Base-by-base conservation (phyloP, 2,329 filamentous ascomycete species). In the Cucurbitaria berberidis region DNA sequence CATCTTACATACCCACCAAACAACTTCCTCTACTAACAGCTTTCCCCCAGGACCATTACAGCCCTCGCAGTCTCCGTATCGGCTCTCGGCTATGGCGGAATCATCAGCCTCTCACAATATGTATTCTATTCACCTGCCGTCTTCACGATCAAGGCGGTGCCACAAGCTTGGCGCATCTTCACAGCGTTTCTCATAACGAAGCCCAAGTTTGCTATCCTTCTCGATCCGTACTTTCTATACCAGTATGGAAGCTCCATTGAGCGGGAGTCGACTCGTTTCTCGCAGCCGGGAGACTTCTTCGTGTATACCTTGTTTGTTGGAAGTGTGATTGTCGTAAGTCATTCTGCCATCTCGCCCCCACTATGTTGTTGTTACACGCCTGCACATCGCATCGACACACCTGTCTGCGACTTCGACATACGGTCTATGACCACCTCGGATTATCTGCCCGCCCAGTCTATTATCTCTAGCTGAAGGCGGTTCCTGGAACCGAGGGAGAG, bases 141-240 rank as follows among this genome's bases (percentile, higher is more conserved):
- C 51, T 82, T 88, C 68, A 81, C 81, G 51, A 76, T 84, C 16
- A 68, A 63, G 58, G 62, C 63, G 42, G 78, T 84, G 16, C 85
- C 85, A 22, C 77, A 88, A 63, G 55, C 86, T 59, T 88, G 85
- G 85, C 80, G 86, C 42, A 59, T 85, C 11, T 72, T 82, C 50
- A 83, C 84, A 2, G 74, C 82, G 10, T 88, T 88, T 72, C 72
- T 86, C 53, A 76, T 88, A 57, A 87, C 84, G 8, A 81, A 82
- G 44, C 75, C 77, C 10, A 75, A 78, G 34, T 69, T 87, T 56
- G 75, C 77, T 42, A 85, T 92, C 62, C 69, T 92, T 49, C 79
- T 91, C 70, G 89, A 93, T 72, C 86, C 90, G 38, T 91, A 90
- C 77, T 89, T 90, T 68, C 73, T 95, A 61, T 96, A 88, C 78